A percentile compares a stretch with the other conserved stretches of the same genome.
These are phyloP conservation scores for Sphaerulina musiva DNA, from an alignment of 2,329 filamentous ascomycete species.

Conservation along the genomic window DNA sequence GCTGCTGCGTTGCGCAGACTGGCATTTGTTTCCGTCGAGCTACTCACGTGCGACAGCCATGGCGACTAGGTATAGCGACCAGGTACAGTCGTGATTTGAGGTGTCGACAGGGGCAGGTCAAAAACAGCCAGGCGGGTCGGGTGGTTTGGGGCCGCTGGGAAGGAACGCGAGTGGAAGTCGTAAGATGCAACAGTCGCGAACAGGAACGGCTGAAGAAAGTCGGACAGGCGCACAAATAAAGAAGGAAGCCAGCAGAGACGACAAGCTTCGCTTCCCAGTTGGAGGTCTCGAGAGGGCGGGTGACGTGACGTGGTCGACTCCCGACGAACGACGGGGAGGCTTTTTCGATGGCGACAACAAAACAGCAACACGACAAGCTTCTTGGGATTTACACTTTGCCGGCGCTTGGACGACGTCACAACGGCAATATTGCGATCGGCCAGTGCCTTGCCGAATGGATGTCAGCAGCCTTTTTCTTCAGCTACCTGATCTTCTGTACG, in stretches of 20 bases:
- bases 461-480: neutral
- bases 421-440: constrained; percentile 3
- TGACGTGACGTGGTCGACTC: constrained; percentile 3
- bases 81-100: neutral
- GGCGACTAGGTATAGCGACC: constrained; percentile 4
- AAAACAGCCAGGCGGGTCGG: neutral
- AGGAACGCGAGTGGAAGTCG: neutral
- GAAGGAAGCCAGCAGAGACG: neutral
- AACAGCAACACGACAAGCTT: neutral
- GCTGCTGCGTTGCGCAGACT: neutral
- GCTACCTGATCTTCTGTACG: neutral
- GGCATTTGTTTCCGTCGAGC: neutral
- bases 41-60: constrained; percentile 23
- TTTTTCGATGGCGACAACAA: too few relatives aligned
- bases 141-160: neutral
- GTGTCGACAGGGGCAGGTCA: constrained; percentile 6
- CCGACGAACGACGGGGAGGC: neutral
- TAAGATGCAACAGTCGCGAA: neutral
- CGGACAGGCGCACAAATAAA: constrained; percentile 4
- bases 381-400: constrained; percentile 6
- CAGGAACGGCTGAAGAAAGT: neutral
- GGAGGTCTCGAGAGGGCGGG: neutral
- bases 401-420: constrained; percentile 1
- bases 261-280: neutral
- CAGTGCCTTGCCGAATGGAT: neutral